Evolutionary conservation across 768 basidiomycete species (phyloP).

Genomic region (Daedaleopsis sinensis): DNA sequence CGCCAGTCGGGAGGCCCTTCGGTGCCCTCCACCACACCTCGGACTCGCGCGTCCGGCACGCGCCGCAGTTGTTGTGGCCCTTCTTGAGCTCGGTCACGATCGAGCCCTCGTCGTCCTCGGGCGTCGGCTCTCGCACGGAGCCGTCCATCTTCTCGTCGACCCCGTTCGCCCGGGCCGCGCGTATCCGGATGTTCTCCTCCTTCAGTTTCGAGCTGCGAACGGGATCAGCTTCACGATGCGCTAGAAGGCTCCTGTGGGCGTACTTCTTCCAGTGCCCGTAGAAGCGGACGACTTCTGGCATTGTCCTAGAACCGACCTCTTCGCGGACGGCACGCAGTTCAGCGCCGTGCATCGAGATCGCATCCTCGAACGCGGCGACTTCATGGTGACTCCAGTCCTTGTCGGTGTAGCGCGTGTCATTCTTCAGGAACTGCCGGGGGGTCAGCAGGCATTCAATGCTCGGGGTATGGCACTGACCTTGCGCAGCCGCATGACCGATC

Average conservation of each 20-base stretch:
- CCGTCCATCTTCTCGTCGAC: slow-evolving; percentile 19
- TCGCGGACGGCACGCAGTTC: slow-evolving; percentile 80
- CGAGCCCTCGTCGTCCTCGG: slow-evolving; percentile 75
- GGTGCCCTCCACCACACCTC: slow-evolving; percentile 91
- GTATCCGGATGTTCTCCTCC: slow-evolving; percentile 64
- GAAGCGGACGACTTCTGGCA: slow-evolving; percentile 81
- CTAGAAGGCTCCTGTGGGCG: slow-evolving; percentile 11
- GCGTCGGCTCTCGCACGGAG: slow-evolving; percentile 20
- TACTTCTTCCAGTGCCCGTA: slow-evolving; percentile 90
- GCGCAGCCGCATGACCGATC: slow-evolving; percentile 53
- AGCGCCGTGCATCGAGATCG: slow-evolving; percentile 69
- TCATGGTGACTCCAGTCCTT: slow-evolving; percentile 74
- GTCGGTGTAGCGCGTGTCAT: slow-evolving; percentile 68
- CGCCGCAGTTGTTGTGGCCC: slow-evolving; percentile 68
- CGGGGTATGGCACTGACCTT: slow-evolving; percentile 50
- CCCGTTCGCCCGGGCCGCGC: slow-evolving; percentile 37
- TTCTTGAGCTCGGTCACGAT: slow-evolving; percentile 60
- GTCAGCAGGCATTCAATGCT: not conserved
- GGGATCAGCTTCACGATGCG: slow-evolving; percentile 13
- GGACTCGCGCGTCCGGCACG: slow-evolving; percentile 82
- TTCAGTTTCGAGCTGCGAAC: slow-evolving; percentile 59
- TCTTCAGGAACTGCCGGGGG: slow-evolving; percentile 66
- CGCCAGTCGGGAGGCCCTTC: slow-evolving; percentile 73
- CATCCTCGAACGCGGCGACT: slow-evolving; percentile 74
- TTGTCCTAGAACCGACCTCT: slow-evolving; percentile 67